phyloP scores from a whole-genome alignment of 73 alveolate species.

The Paramecium sonneborni region DNA sequence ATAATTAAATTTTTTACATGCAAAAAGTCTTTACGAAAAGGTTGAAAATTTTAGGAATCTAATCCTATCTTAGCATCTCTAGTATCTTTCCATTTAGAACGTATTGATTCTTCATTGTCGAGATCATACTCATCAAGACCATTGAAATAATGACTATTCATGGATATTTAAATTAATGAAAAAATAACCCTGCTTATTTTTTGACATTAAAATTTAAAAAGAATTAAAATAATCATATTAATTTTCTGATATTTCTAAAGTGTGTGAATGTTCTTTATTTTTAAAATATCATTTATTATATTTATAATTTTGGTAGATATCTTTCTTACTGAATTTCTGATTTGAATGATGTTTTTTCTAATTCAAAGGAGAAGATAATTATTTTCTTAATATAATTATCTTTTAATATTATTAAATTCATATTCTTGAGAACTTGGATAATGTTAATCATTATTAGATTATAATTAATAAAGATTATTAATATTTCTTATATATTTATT shows the following conservation, averaged over 20 bases:
- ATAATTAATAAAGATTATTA: background rate
- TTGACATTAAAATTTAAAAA: background rate
- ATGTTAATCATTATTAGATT: background rate
- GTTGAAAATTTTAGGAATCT: background rate
- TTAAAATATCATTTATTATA: background rate
- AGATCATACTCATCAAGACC: constrained; percentile 12
- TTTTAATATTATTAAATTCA: background rate
- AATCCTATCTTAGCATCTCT: background rate
- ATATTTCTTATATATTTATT: background rate
- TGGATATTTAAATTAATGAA: background rate
- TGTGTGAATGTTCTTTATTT: background rate
- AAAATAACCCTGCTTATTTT: background rate
- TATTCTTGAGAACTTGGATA: background rate
- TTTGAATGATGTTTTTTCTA: background rate
- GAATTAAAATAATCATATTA: background rate
- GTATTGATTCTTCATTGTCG: background rate
- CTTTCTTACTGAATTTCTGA: background rate
- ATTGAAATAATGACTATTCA: background rate
- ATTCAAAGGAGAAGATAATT: constrained; percentile 29
- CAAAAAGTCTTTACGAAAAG: background rate
- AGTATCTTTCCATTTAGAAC: background rate
- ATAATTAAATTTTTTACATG: background rate
- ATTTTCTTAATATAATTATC: background rate
- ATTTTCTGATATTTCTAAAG: background rate
- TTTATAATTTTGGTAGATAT: background rate